Base-by-base conservation (phyloP, 2,329 filamentous ascomycete species). In the Trichoderma guizhouense region DNA sequence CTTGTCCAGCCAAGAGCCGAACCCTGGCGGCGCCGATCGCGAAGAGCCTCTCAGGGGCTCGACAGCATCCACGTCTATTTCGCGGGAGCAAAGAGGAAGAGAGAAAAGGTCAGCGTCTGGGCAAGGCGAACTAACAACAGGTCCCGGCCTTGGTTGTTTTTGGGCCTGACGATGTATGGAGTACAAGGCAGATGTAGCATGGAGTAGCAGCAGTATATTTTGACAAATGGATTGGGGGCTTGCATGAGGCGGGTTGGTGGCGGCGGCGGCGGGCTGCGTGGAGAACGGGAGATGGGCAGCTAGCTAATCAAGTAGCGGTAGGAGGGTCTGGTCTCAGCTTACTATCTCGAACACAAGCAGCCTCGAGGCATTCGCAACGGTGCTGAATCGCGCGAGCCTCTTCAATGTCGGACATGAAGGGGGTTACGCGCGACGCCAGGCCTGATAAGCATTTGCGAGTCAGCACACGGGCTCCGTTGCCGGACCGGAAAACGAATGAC, bases 301-400 rank as follows among this genome's bases (percentile, higher is more conserved):
- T 60, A 66, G 69, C 61, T 66, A 71, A 71, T 69, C 57, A 75
- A 65, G 69, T 67, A 68, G 69, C 53, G 63, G 63, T 61, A 66
- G 34, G 57, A 66, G 64, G 53, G 53, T 62, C 55, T 66, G 53
- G 53, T 62, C 55, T 66, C 63, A 77, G 72, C 79, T 74, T 75
- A 82, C 80, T 76, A 73, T 81, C 77, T 72, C 80, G 78, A 67
- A 87, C 77, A 75, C 86, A 86, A 71, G 83, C 84, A 66, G 82
- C 82, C 76, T 89, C 86, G 69, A 89, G 84, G 77, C 86, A 88
- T 79, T 89, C 87, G 79, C 87, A 89, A 74, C 85, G 85, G 76
- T 89, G 87, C 77, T 89, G 87, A 68, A 89, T 79, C 47, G 83
- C 82, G 71, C 87, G 83, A 30, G 87, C 87, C 78, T 89, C 88